Percentiles rank a stretch among this genome's conserved stretches.
phyloP scores from a whole-genome alignment of 2,329 filamentous ascomycete genomes.

The Phaeophleospora eucalypticola region DNA sequence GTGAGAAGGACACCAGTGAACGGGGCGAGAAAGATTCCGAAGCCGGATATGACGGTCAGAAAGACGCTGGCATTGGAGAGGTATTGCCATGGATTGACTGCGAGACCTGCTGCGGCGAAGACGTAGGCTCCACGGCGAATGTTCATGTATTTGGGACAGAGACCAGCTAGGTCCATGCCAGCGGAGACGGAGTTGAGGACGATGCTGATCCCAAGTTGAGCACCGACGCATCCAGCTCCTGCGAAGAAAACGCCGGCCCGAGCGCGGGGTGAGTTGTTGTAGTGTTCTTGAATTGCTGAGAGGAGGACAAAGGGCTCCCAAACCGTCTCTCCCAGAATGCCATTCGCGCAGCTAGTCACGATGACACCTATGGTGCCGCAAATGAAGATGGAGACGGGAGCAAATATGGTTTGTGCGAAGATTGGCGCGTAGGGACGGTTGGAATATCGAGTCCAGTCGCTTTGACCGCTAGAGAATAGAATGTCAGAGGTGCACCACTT shows the following conservation, averaged over 20 bases:
- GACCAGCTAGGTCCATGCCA: conserved; percentile 40
- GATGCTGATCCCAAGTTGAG: conserved; percentile 30
- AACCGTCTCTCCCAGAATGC: conserved; percentile 21
- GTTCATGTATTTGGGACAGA: conserved; percentile 41
- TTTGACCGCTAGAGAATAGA: too few relatives aligned
- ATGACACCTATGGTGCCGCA: too few relatives aligned
- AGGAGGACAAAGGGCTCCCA: conserved; percentile 29
- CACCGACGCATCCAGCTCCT: conserved; percentile 26
- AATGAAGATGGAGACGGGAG: conserved; percentile 30
- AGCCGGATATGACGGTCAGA: conserved; percentile 41
- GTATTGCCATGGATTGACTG: conserved; percentile 41
- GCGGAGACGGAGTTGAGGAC: conserved; percentile 39
- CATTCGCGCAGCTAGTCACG: conserved; percentile 17
- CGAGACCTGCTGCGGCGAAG: conserved; percentile 34
- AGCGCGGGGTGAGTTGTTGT: conserved; percentile 19
- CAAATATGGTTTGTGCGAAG: conserved; percentile 33
- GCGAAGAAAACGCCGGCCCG: conserved; percentile 31
- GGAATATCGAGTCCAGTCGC: too few relatives aligned
- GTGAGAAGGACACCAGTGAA: conserved; percentile 35
- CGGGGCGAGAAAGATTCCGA: conserved; percentile 39
- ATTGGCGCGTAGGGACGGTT: too few relatives aligned
- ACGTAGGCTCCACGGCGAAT: conserved; percentile 41
- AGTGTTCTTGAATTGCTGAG: conserved; percentile 20
- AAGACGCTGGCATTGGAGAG: conserved; percentile 39
- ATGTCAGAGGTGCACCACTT: too few relatives aligned